phyloP scores from a whole-genome alignment of 345 rosid genomes.

The Ceriops decandra region DNA sequence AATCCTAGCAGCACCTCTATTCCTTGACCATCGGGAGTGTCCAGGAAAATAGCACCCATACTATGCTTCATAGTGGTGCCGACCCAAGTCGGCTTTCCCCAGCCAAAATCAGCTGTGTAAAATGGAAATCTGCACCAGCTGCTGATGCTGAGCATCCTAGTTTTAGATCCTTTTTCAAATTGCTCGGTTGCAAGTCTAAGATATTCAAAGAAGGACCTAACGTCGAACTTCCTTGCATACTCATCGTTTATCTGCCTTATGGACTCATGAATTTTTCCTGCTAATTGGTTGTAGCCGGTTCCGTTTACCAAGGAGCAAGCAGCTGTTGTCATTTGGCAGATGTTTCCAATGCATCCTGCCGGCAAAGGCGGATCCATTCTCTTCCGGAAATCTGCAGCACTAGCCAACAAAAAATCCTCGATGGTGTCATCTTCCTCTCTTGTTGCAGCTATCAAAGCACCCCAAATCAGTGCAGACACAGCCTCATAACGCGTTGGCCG shows the following conservation, averaged over 20 bases:
- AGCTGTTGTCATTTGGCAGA: neutral
- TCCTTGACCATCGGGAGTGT: slow-evolving; percentile 15
- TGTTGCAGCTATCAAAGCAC: neutral
- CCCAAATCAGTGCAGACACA: slow-evolving; percentile 8
- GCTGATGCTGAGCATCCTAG: neutral
- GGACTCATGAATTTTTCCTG: neutral
- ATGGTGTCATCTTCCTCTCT: neutral
- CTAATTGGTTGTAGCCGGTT: neutral
- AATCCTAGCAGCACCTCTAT: slow-evolving; percentile 25
- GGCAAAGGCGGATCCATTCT: neutral
- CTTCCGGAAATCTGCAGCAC: neutral
- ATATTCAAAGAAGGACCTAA: neutral
- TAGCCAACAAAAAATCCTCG: neutral
- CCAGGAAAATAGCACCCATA: slow-evolving; percentile 10
- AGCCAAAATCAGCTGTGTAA: slow-evolving; percentile 28
- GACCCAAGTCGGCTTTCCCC: slow-evolving; percentile 29
- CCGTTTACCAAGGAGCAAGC: neutral
- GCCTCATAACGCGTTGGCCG: slow-evolving; percentile 3
- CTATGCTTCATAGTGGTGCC: slow-evolving; percentile 1
- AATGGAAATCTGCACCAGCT: slow-evolving; percentile 25
- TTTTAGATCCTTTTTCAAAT: neutral
- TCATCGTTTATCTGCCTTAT: neutral
- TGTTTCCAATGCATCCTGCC: neutral
- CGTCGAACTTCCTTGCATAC: neutral
- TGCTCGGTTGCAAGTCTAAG: neutral